These are phyloP conservation scores for Pezicula carpinea DNA, from an alignment of 2,329 filamentous ascomycete species.

Conservation along the genomic window DNA sequence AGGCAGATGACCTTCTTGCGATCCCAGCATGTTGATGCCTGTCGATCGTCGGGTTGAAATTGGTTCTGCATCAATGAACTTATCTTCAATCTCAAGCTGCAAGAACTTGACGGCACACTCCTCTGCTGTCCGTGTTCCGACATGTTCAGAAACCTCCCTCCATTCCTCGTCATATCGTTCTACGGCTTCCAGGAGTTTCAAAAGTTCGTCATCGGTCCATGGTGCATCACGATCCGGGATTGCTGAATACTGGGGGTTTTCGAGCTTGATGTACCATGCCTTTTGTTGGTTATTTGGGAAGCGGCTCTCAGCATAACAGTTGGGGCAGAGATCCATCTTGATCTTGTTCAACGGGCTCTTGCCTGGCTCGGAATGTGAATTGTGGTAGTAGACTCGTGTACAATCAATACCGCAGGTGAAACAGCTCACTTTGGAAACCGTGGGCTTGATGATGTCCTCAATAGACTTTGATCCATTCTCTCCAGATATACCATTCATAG, in stretches of 20 bases:
- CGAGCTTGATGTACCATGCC: slow-evolving; percentile 81
- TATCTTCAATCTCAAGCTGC: slow-evolving; percentile 94
- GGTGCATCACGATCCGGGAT: slow-evolving; percentile 79
- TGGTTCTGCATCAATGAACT: slow-evolving; percentile 81
- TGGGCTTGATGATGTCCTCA: slow-evolving; percentile 60
- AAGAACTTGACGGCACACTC: slow-evolving; percentile 97
- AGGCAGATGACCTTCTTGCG: slow-evolving; percentile 74
- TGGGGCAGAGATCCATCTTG: slow-evolving; percentile 86
- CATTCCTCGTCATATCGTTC: slow-evolving; percentile 96
- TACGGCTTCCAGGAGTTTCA: slow-evolving; percentile 85
- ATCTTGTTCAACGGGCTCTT: slow-evolving; percentile 40
- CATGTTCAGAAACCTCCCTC: slow-evolving; percentile 87
- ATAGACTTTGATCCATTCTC: slow-evolving; percentile 31
- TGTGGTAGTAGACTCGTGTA: slow-evolving; percentile 66
- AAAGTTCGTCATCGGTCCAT: slow-evolving; percentile 85
- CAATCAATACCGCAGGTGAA: slow-evolving; percentile 92
- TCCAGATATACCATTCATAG: slow-evolving; percentile 57
- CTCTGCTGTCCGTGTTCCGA: slow-evolving; percentile 85
- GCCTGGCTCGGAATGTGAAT: slow-evolving; percentile 45
- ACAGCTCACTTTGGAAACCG: slow-evolving; percentile 72
- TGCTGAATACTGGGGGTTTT: slow-evolving; percentile 78
- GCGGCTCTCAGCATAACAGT: slow-evolving; percentile 80
- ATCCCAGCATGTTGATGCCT: slow-evolving; percentile 62
- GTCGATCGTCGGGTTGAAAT: slow-evolving; percentile 45
- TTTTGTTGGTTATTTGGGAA: slow-evolving; percentile 75